These are phyloP conservation scores for Begonia masoniana DNA, from an alignment of 306 rosid genomes.

Conservation along the genomic window DNA sequence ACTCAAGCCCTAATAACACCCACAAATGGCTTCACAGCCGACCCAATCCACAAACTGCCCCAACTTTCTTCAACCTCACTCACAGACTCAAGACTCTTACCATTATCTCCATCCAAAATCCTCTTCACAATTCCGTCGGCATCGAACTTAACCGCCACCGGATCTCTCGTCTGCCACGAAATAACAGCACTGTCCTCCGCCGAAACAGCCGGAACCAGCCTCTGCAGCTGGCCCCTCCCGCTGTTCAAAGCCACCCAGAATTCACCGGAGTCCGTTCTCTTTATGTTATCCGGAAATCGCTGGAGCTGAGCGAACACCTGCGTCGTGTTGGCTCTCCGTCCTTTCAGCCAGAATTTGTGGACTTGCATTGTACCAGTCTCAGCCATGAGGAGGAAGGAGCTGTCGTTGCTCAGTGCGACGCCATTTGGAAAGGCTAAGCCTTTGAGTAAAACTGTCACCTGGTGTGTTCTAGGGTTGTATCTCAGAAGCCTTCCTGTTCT, in stretches of 20 bases:
- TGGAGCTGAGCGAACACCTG: conserved; percentile 21
- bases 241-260: conserved; percentile 47
- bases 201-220: background rate
- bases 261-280: conserved; percentile 22
- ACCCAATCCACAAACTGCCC: conserved; percentile 47
- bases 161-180: conserved; percentile 12
- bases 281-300: conserved; percentile 47
- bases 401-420: conserved; percentile 43
- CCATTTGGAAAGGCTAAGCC: conserved; percentile 51
- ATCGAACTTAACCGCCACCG: conserved; percentile 32
- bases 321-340: conserved; percentile 2
- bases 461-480: conserved; percentile 27
- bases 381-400: conserved; percentile 28
- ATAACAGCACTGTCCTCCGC: background rate
- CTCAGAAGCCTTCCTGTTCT: conserved; percentile 40
- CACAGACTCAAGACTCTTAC: conserved; percentile 18
- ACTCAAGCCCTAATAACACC: conserved; percentile 11
- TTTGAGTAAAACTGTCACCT: conserved; percentile 23
- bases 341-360: conserved; percentile 23
- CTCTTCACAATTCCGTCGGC: conserved; percentile 19
- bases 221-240: conserved; percentile 12
- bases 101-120: conserved; percentile 36
- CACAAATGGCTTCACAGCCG: conserved; percentile 28
- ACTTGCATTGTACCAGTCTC: conserved; percentile 18
- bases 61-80: conserved; percentile 41